Evolutionary conservation across 257 asterid genomes (phyloP), one percentile per base, ranked within the genome.

Genomic region (Solanum raphanifolium): DNA sequence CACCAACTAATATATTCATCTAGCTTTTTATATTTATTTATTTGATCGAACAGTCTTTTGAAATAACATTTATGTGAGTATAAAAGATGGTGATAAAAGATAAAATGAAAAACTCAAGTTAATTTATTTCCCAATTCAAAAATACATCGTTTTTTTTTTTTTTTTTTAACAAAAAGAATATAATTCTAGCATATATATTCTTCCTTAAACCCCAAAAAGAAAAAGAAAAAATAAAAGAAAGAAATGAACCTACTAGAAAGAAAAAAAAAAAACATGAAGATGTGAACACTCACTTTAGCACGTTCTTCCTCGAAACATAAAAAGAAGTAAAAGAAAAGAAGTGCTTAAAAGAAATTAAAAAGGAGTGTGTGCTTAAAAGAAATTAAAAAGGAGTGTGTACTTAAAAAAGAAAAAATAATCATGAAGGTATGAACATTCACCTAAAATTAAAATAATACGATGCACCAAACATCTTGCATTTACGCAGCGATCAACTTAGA

Each of bases 401-500:
- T 48, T 15, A 15, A 15, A 15, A 48, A 48, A 13, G 7, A 23
- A n/a, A 65, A 65, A n/a, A 62, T 4, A 4, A 9, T 9, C 13
- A 65, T n/a, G 32, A n/a, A n/a, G 3, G 31, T n/a, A 65, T 62
- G 16, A n/a, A 65, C 72, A 25, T 25, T 66, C 8, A 66, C 73
- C 12, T 1, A n/a, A 25, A 65, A 62, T 23, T n/a, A n/a, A 21
- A 60, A 9, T 20, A 60, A 25, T 23, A 9, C 7, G 31, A 4
- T 65, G 1, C 72, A 65, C 3, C 13, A 65, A 65, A n/a, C 13
- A 65, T 65, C 13, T 25, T 11, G 8, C 0, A n/a, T 10, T 23
- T 9, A 23, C 5, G 6, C 3, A 46, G 6, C 2, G 0, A 46
- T 13, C 55, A 46, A 0, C 55, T 46, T 1, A 4, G 3, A 13